Conservation (phyloP, 495 filamentous ascomycete species). For the Talaromyces proteolyticus region DNA sequence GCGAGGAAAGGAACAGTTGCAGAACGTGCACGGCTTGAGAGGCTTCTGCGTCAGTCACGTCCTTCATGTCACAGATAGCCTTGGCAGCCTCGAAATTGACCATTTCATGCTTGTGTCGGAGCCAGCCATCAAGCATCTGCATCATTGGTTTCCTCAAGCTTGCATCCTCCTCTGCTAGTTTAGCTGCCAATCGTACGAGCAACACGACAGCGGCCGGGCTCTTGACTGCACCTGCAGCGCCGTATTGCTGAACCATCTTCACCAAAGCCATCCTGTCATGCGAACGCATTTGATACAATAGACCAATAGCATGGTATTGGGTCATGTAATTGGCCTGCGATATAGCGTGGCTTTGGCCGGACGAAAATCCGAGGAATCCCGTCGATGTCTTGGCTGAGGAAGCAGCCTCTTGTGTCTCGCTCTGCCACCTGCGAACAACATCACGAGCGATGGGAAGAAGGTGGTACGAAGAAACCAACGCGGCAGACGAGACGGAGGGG, state of each 20-base stretch:
- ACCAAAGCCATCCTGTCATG: slow-evolving; percentile 97
- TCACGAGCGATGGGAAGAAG: slow-evolving; percentile 93
- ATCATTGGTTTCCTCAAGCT: slow-evolving; percentile 91
- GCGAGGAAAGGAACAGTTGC: slow-evolving; percentile 95
- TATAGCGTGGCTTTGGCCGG: slow-evolving; percentile 56
- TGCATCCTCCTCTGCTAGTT: slow-evolving; percentile 88
- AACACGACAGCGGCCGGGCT: slow-evolving; percentile 89
- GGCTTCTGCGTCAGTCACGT: slow-evolving; percentile 88
- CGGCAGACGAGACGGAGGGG: slow-evolving; percentile 94
- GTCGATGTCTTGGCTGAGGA: slow-evolving; percentile 80
- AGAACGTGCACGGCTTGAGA: slow-evolving; percentile 90
- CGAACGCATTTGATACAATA: slow-evolving; percentile 95
- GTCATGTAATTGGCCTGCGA: slow-evolving; percentile 83
- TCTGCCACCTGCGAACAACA: slow-evolving; percentile 96
- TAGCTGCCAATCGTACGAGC: slow-evolving; percentile 87
- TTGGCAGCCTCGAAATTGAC: slow-evolving; percentile 99
- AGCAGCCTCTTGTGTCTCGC: slow-evolving; percentile 96
- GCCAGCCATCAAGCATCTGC: slow-evolving; percentile 90
- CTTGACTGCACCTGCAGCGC: slow-evolving; percentile 84
- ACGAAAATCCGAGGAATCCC: slow-evolving; percentile 86
- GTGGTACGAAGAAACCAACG: slow-evolving; percentile 96
- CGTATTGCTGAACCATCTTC: slow-evolving; percentile 99
- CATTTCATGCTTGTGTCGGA: slow-evolving; percentile 99
- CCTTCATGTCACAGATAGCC: slow-evolving; percentile 89
- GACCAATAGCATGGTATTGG: slow-evolving; percentile 97